phyloP scores from a whole-genome alignment of 139 green algal genomes.

The Chlorella sp. region DNA sequence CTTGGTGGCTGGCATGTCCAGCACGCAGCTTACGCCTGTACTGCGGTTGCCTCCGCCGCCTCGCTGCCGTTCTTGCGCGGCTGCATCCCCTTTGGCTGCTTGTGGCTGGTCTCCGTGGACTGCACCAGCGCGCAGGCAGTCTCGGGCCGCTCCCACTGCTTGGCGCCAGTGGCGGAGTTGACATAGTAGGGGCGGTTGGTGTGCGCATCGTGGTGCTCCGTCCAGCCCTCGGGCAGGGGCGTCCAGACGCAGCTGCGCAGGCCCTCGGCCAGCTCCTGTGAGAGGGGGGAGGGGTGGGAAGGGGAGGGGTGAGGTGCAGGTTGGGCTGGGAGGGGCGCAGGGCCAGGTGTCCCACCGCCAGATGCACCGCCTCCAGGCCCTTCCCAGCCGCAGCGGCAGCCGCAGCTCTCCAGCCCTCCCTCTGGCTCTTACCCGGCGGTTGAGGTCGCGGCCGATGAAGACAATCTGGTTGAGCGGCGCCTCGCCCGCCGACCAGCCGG shows the following conservation, averaged over 20 bases:
- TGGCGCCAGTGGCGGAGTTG: constrained; percentile 31
- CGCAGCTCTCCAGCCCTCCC: too few relatives aligned
- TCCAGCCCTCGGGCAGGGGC: constrained; percentile 83
- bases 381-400: too few relatives aligned
- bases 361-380: too few relatives aligned
- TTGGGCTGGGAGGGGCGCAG: too few relatives aligned
- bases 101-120: constrained; percentile 50
- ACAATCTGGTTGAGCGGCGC: constrained; percentile 81
- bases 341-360: too few relatives aligned
- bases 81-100: constrained; percentile 51
- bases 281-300: neutral
- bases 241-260: constrained; percentile 81
- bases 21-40: too few relatives aligned
- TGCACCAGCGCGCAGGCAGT: constrained; percentile 50
- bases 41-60: too few relatives aligned
- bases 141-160: constrained; percentile 49
- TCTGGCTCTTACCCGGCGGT: constrained; percentile 55
- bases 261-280: constrained; percentile 66
- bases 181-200: constrained; percentile 51
- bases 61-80: constrained; percentile 19
- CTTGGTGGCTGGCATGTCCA: too few relatives aligned
- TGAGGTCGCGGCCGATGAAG: constrained; percentile 83
- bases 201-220: constrained; percentile 67
- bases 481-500: constrained; percentile 72
- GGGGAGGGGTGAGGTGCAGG: neutral